phyloP scores from a whole-genome alignment of 352 stramenopile species.

The Pythium plurisporium region DNA sequence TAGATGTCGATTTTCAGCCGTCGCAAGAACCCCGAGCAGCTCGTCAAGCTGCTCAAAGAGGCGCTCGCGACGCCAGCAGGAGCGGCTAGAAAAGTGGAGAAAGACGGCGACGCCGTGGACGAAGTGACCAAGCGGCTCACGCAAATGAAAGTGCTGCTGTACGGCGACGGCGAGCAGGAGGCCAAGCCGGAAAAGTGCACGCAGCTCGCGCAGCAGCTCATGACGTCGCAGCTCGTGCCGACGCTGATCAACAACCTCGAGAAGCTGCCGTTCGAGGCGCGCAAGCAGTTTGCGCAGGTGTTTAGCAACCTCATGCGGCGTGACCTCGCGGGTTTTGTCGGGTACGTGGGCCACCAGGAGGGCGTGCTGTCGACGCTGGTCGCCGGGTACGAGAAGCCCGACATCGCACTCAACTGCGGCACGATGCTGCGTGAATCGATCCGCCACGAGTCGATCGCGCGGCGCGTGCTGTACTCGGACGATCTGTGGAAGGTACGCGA shows the following conservation, averaged over 20 bases:
- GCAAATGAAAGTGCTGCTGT: constrained; percentile 83
- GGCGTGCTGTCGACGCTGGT: constrained; percentile 77
- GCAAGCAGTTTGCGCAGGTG: constrained; percentile 83
- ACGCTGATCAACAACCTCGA: constrained; percentile 61
- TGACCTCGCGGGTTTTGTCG: constrained; percentile 76
- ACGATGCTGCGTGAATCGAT: constrained; percentile 89
- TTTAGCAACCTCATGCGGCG: constrained; percentile 90
- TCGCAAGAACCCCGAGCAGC: constrained; percentile 77
- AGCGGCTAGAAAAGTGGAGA: constrained; percentile 44
- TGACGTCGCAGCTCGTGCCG: constrained; percentile 60
- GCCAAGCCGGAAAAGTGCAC: constrained; percentile 73
- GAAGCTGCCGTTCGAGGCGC: constrained; percentile 81
- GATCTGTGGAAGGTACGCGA: constrained; percentile 76
- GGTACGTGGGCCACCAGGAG: constrained; percentile 70
- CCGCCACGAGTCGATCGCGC: constrained; percentile 70
- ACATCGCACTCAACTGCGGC: constrained; percentile 87
- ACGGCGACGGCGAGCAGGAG: constrained; percentile 75
- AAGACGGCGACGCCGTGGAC: constrained; percentile 57
- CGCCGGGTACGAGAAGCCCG: constrained; percentile 76
- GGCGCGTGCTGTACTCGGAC: constrained; percentile 72
- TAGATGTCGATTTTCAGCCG: constrained; percentile 68
- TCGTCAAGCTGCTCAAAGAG: constrained; percentile 79
- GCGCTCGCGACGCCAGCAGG: constrained; percentile 53
- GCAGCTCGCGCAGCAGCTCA: constrained; percentile 74
- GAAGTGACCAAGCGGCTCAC: constrained; percentile 78